Evolutionary conservation across 257 asterid genomes (phyloP).

Genomic region (Sherardia arvensis): DNA sequence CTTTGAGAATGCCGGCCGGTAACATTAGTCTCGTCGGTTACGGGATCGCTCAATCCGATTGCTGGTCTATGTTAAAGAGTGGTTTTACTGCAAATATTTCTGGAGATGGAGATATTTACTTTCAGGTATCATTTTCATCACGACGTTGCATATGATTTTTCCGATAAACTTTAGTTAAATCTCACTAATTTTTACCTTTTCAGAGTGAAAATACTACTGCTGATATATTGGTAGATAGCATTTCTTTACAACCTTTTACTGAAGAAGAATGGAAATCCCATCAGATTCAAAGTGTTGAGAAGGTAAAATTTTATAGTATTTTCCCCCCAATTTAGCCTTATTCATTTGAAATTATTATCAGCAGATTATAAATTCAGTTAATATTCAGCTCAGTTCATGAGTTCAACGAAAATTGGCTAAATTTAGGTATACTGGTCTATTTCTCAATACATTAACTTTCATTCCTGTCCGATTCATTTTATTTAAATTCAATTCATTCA

Average conservation of each 20-base stretch:
- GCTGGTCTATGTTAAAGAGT: conserved; percentile 72
- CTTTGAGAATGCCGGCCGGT: conserved; percentile 20
- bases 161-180: neutral
- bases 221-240: conserved; percentile 51
- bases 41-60: conserved; percentile 29
- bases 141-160: neutral
- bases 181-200: neutral
- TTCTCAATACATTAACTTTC: too few species aligned
- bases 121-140: conserved; percentile 24
- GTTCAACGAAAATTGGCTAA: too few species aligned
- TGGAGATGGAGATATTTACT: conserved; percentile 29
- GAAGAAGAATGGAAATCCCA: conserved; percentile 50
- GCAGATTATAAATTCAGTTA: too few species aligned
- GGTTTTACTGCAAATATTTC: conserved; percentile 34
- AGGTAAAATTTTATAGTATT: too few species aligned
- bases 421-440: too few species aligned
- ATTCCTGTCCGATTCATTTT: too few species aligned
- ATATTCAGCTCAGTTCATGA: too few species aligned
- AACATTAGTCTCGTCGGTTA: conserved; percentile 26
- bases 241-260: conserved; percentile 57
- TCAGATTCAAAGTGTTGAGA: conserved; percentile 30
- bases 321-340: too few species aligned
- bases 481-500: too few species aligned
- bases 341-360: too few species aligned
- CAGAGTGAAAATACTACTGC: conserved; percentile 33